A percentile compares a stretch with the other conserved stretches of the same genome.
These are phyloP conservation scores for Aspergillus ellipticus DNA, from an alignment of 495 filamentous ascomycete species.

Conservation along the genomic window DNA sequence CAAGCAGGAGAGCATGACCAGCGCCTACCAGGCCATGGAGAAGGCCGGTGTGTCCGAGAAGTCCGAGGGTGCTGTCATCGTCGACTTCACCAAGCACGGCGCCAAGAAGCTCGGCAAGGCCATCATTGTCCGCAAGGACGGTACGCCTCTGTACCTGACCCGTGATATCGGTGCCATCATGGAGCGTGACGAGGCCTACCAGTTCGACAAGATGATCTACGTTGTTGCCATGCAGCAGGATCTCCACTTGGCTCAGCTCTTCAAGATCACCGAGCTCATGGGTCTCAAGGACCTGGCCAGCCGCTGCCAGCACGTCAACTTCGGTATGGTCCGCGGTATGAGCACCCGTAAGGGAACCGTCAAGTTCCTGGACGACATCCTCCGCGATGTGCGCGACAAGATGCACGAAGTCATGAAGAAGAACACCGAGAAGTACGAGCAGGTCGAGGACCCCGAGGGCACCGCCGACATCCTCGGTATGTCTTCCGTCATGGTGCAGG, in stretches of 20 bases:
- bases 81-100: constrained; percentile 77
- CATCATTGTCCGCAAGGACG: constrained; percentile 64
- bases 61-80: constrained; percentile 83
- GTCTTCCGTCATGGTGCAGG: constrained; percentile 68
- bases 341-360: constrained; percentile 66
- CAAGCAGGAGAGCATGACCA: constrained; percentile 72
- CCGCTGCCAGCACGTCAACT: constrained; percentile 67
- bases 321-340: constrained; percentile 71
- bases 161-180: constrained; percentile 67
- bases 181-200: constrained; percentile 58
- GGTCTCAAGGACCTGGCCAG: constrained; percentile 57
- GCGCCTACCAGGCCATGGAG: constrained; percentile 59
- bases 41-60: constrained; percentile 71
- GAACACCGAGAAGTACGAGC: constrained; percentile 61
- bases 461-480: constrained; percentile 58
- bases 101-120: constrained; percentile 66
- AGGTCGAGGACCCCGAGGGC: constrained; percentile 58
- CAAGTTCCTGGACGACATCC: constrained; percentile 67
- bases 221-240: constrained; percentile 69
- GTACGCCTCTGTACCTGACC: constrained; percentile 66
- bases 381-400: constrained; percentile 59
- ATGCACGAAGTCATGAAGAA: constrained; percentile 71
- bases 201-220: constrained; percentile 76
- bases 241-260: constrained; percentile 67
- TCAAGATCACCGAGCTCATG: constrained; percentile 68